Evolutionary conservation across 768 basidiomycete species (phyloP).

Genomic region (Lentinula lateritia): DNA sequence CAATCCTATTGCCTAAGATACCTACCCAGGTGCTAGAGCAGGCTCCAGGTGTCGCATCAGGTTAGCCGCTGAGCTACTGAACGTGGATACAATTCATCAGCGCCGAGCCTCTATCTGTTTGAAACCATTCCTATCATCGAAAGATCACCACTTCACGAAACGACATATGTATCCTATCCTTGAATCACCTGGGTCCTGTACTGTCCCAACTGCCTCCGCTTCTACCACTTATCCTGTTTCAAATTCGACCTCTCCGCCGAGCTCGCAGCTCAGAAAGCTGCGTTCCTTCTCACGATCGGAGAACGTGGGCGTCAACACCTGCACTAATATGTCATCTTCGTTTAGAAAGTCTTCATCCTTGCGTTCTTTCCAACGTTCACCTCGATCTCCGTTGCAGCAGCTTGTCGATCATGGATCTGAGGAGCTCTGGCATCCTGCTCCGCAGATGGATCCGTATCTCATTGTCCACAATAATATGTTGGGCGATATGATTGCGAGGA

Average conservation of each 20-base stretch:
- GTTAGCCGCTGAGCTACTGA: neutral
- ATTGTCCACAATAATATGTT: neutral
- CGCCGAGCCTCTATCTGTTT: neutral
- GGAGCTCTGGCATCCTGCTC: no score
- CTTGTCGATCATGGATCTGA: no score
- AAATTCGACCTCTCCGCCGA: neutral
- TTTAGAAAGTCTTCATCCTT: neutral
- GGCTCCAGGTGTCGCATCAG: neutral
- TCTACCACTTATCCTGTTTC: neutral
- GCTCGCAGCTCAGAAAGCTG: neutral
- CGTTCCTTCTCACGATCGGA: neutral
- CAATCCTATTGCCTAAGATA: no score
- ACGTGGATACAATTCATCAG: neutral
- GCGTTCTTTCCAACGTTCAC: neutral
- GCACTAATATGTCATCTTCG: neutral
- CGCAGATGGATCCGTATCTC: neutral
- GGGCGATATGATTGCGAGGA: neutral
- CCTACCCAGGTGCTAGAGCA: neutral
- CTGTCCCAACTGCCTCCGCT: neutral
- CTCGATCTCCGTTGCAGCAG: neutral
- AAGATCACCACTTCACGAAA: neutral
- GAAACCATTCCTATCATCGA: no score
- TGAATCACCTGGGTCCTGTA: neutral
- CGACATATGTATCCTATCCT: neutral
- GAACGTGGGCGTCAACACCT: neutral